Conservation (phyloP, 768 basidiomycete genomes). For the Termitomyces titanicus region DNA sequence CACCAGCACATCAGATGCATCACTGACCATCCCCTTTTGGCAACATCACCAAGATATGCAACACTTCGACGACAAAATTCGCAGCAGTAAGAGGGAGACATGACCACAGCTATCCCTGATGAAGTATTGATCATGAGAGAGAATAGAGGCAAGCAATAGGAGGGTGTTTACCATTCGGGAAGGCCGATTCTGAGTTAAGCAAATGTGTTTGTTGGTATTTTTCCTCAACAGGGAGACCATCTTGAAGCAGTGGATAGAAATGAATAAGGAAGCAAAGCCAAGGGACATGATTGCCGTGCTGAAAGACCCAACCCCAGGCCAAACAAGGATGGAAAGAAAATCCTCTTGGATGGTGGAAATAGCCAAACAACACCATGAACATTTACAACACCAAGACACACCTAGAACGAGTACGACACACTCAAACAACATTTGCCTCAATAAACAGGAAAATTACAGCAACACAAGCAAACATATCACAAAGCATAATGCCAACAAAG, state of each 20-base stretch:
- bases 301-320: no score
- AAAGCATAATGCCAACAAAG: no score
- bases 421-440: no score
- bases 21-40: no score
- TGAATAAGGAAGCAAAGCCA: neutral
- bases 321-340: neutral
- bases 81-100: slow-evolving; percentile 76
- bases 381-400: no score
- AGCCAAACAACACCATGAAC: neutral
- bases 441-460: no score
- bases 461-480: no score
- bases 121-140: neutral
- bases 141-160: neutral
- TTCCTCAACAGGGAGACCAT: no score
- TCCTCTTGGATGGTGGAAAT: neutral
- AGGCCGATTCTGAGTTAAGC: slow-evolving; percentile 73
- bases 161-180: slow-evolving; percentile 70
- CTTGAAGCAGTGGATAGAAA: no score
- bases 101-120: slow-evolving; percentile 94
- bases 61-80: slow-evolving; percentile 86
- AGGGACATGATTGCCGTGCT: neutral
- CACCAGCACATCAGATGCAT: no score
- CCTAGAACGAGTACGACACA: no score
- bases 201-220: slow-evolving; percentile 94
- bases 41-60: no score